These are phyloP conservation scores for Citrus unshiu DNA, from an alignment of 345 rosid species.

Conservation along the genomic window DNA sequence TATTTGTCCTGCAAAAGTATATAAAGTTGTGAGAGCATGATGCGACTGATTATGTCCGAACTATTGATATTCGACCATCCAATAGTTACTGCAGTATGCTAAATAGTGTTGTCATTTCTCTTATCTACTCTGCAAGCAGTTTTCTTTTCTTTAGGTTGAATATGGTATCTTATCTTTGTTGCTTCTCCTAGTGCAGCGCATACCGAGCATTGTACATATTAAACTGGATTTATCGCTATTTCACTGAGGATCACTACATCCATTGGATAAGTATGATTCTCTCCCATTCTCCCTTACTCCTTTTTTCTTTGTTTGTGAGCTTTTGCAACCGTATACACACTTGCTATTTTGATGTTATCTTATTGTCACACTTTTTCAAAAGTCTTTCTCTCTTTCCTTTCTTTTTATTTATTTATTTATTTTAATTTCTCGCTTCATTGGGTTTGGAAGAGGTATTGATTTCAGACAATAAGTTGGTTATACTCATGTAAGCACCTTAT, in stretches of 20 bases:
- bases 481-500: not conserved
- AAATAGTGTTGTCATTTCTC: not conserved
- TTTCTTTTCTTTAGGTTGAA: not conserved
- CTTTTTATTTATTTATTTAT: no score
- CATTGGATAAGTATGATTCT: conserved; percentile 73
- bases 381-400: not conserved
- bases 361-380: not conserved
- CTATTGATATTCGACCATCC: not conserved
- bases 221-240: conserved; percentile 79
- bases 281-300: conserved; percentile 4
- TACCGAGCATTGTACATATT: conserved; percentile 67
- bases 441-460: not conserved
- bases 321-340: not conserved
- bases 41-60: not conserved
- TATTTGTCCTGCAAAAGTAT: not conserved
- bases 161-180: not conserved
- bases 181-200: conserved; percentile 42
- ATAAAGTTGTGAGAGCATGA: not conserved
- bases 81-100: not conserved
- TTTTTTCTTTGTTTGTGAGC: not conserved
- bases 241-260: conserved; percentile 60
- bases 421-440: not conserved
- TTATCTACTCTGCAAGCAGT: not conserved
- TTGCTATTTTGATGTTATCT: not conserved
- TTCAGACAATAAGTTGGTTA: not conserved